Conservation (phyloP, 768 basidiomycete genomes). For the Rhodosporidiobolus odoratus region DNA sequence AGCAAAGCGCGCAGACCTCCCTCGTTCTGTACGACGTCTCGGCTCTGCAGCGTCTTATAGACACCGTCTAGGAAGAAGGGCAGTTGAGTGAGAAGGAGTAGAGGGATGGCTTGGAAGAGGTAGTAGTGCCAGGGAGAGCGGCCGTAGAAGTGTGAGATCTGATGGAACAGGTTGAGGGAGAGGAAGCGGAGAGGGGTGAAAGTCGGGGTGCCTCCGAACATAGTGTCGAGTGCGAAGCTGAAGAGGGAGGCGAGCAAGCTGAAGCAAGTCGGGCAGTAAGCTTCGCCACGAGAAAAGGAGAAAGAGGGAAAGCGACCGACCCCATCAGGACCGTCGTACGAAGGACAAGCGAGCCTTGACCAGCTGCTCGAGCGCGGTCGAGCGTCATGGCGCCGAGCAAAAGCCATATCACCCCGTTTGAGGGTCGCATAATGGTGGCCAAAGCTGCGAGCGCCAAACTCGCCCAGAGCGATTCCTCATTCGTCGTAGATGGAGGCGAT, state of each 20-base stretch:
- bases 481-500: neutral
- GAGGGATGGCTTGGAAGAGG: slow-evolving; percentile 73
- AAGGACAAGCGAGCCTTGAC: neutral
- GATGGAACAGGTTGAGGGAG: slow-evolving; percentile 67
- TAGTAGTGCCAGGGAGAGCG: slow-evolving; percentile 83
- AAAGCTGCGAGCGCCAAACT: slow-evolving; percentile 62
- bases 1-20: neutral
- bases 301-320: slow-evolving; percentile 7
- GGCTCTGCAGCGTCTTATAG: slow-evolving; percentile 41
- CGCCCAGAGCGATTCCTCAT: slow-evolving; percentile 29
- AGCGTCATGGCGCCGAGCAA: slow-evolving; percentile 54
- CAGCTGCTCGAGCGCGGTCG: neutral
- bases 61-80: slow-evolving; percentile 68
- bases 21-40: neutral
- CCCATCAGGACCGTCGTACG: neutral
- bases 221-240: slow-evolving; percentile 57
- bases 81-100: slow-evolving; percentile 66
- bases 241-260: slow-evolving; percentile 1
- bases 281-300: no score
- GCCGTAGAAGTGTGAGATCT: slow-evolving; percentile 88
- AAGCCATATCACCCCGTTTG: slow-evolving; percentile 79
- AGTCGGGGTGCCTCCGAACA: slow-evolving; percentile 62
- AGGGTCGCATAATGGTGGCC: slow-evolving; percentile 78
- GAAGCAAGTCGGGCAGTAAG: neutral
- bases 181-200: slow-evolving; percentile 79